Evolutionary conservation across 768 basidiomycete species (phyloP).

Genomic region (Chalciporus pseudorubinellus): DNA sequence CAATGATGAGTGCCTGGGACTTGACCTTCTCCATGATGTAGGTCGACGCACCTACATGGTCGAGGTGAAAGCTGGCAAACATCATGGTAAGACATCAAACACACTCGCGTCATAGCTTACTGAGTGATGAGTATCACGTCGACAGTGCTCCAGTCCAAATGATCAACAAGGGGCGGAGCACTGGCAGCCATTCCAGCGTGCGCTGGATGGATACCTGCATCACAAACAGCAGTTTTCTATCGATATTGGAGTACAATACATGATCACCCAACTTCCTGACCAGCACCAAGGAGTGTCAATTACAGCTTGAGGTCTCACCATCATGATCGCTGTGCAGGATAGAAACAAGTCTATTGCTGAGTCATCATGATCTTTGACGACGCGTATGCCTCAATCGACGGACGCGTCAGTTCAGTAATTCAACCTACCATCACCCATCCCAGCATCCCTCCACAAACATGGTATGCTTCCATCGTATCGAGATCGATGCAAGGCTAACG

Average conservation of each 20-base stretch:
- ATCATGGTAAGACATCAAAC: background rate
- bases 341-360: background rate
- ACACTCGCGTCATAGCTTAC: slow-evolving; percentile 46
- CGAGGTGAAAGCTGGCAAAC: slow-evolving; percentile 79
- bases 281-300: slow-evolving; percentile 90
- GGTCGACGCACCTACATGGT: slow-evolving; percentile 93
- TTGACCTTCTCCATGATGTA: slow-evolving; percentile 99
- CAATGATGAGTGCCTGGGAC: too few species aligned
- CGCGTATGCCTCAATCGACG: slow-evolving; percentile 20
- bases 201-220: slow-evolving; percentile 93
- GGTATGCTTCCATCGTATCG: slow-evolving; percentile 35
- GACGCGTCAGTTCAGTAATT: slow-evolving; percentile 24
- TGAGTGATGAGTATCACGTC: slow-evolving; percentile 94
- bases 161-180: slow-evolving; percentile 92
- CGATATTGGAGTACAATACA: slow-evolving; percentile 94
- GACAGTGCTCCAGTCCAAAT: slow-evolving; percentile 95
- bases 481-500: background rate
- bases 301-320: slow-evolving; percentile 53
- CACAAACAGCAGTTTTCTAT: slow-evolving; percentile 90
- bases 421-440: background rate
- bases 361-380: background rate
- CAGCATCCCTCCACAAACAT: slow-evolving; percentile 34
- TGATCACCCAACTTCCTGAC: slow-evolving; percentile 94
- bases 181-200: slow-evolving; percentile 90
- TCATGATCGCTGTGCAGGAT: slow-evolving; percentile 42